Base-by-base conservation (phyloP, 805 yeast genomes). In the Candida caryicola region DNA sequence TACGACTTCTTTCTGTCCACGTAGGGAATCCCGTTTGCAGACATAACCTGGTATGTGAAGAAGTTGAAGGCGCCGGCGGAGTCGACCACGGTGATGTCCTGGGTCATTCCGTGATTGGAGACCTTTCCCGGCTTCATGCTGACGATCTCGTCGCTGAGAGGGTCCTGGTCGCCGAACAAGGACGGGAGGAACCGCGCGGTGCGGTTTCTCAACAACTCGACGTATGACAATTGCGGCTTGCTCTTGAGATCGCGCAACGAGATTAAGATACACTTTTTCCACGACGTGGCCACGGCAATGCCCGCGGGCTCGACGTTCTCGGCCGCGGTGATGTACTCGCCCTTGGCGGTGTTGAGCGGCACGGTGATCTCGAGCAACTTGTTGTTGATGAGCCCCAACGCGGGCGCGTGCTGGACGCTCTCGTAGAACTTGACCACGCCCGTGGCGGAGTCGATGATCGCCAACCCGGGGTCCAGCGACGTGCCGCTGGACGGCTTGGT, bases 301-400 rank as follows among this genome's bases (percentile, higher is more conserved):
- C 96, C 96, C 1, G 84, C 78, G 0, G 93, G 90, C 46, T 81
- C 87, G 8, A 82, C 70, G 43, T 75, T 75, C 38, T 78, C 76
- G 1, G 82, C 73, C 27, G 69, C 50, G 1, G 79, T 74, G 13
- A 88, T 65, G 21, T 57, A 54, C 54, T 90, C 97, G n/a, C 66
- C 66, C 35, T 49, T 58, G 3, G 37, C 47, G 10, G 47, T 29
- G 39, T 59, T 56, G 19, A 69, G 45, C 12, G 71, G 66, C 14
- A 70, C 57, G 1, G 64, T 50, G 4, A 81, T 62, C 29, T 66
- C 71, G 16, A 81, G 50, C 2, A 59, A 49, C 34, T 64, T 62
- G 51, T 66, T 60, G 60, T 60, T 75, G 33, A 81, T 65, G 21
- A 81, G 58, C 23, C 85, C 80, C 46, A 77, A 69, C 1, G 86